These are phyloP conservation scores for Starmerella riodocensis DNA, from an alignment of 805 yeast species.

Conservation along the genomic window DNA sequence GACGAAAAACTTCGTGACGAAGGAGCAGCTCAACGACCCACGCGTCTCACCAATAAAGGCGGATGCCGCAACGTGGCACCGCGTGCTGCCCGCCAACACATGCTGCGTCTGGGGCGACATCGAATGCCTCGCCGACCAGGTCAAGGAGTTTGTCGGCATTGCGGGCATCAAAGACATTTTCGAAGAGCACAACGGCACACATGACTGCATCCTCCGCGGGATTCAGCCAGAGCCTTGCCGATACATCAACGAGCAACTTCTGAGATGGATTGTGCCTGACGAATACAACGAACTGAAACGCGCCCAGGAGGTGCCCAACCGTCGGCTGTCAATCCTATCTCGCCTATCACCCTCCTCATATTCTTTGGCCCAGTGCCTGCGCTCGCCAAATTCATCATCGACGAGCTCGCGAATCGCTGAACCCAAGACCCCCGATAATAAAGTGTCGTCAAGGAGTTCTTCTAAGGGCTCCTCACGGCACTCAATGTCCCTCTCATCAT, in stretches of 20 bases:
- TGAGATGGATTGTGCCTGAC: too few relatives aligned
- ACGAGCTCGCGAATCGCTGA: too few relatives aligned
- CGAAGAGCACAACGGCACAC: slow-evolving; percentile 19
- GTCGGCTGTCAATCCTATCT: too few relatives aligned
- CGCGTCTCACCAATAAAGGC: slow-evolving; percentile 13
- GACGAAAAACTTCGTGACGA: slow-evolving; percentile 5
- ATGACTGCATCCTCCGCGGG: slow-evolving; percentile 19
- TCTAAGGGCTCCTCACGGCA: too few relatives aligned
- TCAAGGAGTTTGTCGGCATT: slow-evolving; percentile 5
- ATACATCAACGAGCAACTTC: slow-evolving; percentile 6
- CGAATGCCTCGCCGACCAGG: slow-evolving; percentile 19
- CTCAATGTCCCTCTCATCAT: too few relatives aligned
- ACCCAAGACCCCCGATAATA: too few relatives aligned
- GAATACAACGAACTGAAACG: too few relatives aligned
- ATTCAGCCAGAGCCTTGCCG: slow-evolving; percentile 12
- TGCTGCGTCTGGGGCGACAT: slow-evolving; percentile 18
- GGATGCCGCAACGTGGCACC: slow-evolving; percentile 14
- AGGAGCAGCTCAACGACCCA: slow-evolving; percentile 13
- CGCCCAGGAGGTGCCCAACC: too few relatives aligned
- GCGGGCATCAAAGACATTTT: slow-evolving; percentile 9
- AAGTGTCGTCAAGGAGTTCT: too few relatives aligned
- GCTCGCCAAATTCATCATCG: too few relatives aligned
- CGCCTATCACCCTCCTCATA: too few relatives aligned
- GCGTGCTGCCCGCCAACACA: slow-evolving; percentile 12
- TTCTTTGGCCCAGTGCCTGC: too few relatives aligned